Conservation (phyloP, 208 protist species). For the Trypanosomatidae sp. region DNA sequence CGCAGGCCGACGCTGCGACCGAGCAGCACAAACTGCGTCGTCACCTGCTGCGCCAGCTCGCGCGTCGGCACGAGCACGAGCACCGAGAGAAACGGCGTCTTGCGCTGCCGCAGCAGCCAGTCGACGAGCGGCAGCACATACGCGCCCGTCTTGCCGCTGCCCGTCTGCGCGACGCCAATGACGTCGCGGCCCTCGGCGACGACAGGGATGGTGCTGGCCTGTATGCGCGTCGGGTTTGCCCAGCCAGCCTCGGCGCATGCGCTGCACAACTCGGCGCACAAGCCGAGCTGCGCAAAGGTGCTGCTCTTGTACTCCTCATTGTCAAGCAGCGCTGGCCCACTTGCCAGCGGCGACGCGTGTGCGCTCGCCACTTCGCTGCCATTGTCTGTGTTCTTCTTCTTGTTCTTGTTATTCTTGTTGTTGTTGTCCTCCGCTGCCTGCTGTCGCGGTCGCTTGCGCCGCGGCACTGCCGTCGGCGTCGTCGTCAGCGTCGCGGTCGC, state of each 20-base stretch:
- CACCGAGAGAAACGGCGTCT: conserved; percentile 85
- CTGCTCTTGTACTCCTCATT: conserved; percentile 63
- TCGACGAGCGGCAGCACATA: conserved; percentile 99
- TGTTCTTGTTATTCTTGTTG: too few relatives aligned
- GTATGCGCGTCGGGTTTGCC: conserved; percentile 92
- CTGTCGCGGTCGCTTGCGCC: background rate
- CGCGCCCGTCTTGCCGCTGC: conserved; percentile 98
- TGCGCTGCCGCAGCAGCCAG: conserved; percentile 86
- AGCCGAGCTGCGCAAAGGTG: conserved; percentile 83
- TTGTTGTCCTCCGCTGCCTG: too few relatives aligned
- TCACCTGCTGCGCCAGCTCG: conserved; percentile 98
- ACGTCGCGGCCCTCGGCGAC: conserved; percentile 83
- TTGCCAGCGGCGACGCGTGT: conserved; percentile 3
- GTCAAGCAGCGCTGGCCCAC: conserved; percentile 75
- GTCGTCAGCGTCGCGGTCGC: background rate
- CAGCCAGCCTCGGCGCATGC: conserved; percentile 89
- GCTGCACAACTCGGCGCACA: conserved; percentile 83
- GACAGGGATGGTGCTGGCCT: conserved; percentile 90
- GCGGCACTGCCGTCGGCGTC: background rate
- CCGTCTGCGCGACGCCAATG: conserved; percentile 98
- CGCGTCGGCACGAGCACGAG: conserved; percentile 95
- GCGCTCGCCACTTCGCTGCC: conserved; percentile 4
- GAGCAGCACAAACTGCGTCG: conserved; percentile 86
- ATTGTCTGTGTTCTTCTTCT: too few relatives aligned
- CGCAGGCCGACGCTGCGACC: conserved; percentile 84